phyloP scores from a whole-genome alignment of 192 early-diverging fungal genomes.

The Lobosporangium transversale region DNA sequence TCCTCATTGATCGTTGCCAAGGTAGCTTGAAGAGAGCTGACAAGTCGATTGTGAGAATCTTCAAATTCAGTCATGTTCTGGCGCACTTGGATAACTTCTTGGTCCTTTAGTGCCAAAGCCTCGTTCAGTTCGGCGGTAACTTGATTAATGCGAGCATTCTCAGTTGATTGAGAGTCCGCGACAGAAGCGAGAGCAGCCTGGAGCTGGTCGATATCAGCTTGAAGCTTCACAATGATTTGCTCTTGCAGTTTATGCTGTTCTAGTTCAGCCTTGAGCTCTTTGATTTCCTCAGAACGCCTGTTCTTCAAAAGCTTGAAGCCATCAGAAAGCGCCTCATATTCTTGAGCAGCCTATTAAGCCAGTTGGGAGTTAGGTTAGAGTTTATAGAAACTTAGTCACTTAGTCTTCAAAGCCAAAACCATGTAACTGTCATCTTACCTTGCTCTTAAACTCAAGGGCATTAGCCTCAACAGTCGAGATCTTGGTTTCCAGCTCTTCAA shows the following conservation, averaged over 20 bases:
- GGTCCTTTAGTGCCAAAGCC: conserved; percentile 46
- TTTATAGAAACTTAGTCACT: too few relatives aligned
- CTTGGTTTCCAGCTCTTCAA: conserved; percentile 46
- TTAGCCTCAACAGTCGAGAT: conserved; percentile 49
- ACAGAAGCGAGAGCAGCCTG: conserved; percentile 34
- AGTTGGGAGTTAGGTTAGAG: too few relatives aligned
- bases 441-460: conserved; percentile 52
- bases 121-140: conserved; percentile 50
- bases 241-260: conserved; percentile 52
- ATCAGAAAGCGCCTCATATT: conserved; percentile 42
- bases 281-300: conserved; percentile 46
- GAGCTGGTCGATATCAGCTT: conserved; percentile 41
- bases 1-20: conserved; percentile 50
- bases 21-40: conserved; percentile 42
- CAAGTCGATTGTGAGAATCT: conserved; percentile 46
- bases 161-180: conserved; percentile 34
- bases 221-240: conserved; percentile 50
- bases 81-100: conserved; percentile 48
- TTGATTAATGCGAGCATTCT: conserved; percentile 49
- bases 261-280: conserved; percentile 38
- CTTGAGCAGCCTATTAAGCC: conserved; percentile 38
- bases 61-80: conserved; percentile 53
- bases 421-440: too few relatives aligned
- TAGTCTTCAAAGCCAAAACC: too few relatives aligned
- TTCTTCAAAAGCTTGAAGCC: conserved; percentile 50